These are phyloP conservation scores for Delphinella strobiligena DNA, from an alignment of 2,329 filamentous ascomycete genomes.

Conservation along the genomic window DNA sequence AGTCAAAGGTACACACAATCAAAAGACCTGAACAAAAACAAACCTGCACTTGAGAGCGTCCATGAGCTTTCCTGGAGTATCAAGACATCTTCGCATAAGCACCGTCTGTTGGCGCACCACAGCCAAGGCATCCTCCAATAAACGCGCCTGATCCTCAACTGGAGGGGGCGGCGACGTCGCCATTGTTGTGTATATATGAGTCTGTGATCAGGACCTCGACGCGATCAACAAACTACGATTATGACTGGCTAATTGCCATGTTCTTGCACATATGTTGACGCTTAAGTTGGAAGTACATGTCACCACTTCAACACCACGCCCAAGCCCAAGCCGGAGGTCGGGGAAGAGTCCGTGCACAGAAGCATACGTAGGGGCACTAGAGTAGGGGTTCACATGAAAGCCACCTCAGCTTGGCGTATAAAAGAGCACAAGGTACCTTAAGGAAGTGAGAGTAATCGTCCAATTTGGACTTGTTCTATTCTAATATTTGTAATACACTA, in stretches of 20 bases:
- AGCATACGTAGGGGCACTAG: too few relatives aligned
- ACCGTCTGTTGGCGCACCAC: constrained; percentile 95
- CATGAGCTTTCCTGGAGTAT: constrained; percentile 97
- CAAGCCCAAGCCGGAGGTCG: too few relatives aligned
- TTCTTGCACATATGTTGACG: neutral
- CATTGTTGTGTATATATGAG: constrained; percentile 18
- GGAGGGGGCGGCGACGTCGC: constrained; percentile 32
- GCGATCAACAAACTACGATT: neutral
- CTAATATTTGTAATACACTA: too few relatives aligned
- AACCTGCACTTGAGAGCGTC: constrained; percentile 99
- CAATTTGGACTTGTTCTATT: too few relatives aligned
- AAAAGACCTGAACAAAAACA: constrained; percentile 23
- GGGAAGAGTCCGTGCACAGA: too few relatives aligned
- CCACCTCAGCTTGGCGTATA: too few relatives aligned
- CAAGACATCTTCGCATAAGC: constrained; percentile 94
- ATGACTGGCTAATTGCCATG: neutral
- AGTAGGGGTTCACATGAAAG: too few relatives aligned
- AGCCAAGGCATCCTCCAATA: constrained; percentile 92
- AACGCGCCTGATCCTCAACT: constrained; percentile 56
- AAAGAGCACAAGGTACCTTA: too few relatives aligned
- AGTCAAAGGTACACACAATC: constrained; percentile 7
- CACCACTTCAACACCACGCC: too few relatives aligned
- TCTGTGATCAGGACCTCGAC: neutral
- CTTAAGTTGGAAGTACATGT: too few relatives aligned
- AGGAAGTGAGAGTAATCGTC: too few relatives aligned